Evolutionary conservation across 768 basidiomycete species (phyloP), one percentile per base, ranked within the genome.

Genomic region (Mycena latifolia): DNA sequence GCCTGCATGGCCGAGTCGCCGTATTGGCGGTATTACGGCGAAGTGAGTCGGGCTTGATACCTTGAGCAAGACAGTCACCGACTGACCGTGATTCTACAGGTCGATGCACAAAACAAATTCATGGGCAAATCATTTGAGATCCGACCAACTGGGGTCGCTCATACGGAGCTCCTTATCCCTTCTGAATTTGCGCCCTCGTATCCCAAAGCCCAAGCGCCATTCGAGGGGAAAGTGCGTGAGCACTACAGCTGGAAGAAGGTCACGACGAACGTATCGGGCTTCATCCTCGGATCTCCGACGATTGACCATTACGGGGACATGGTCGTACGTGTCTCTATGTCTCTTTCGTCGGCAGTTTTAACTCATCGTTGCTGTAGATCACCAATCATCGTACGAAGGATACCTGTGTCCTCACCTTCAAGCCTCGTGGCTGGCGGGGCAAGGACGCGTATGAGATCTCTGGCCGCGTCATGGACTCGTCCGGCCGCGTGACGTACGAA

Each of bases 221-320:
- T 70, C 14, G 73, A 80, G 64, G 85, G 85, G 45, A 88, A 87
- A 71, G 91, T 93, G 0, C 79, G 91, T 6, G 96, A 99, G 75
- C 96, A 98, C 77, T 99, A 94, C 75, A 92, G 88, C 47, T 97
- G 95, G 95, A 95, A 95, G 80, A 97, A 97, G 76, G 95, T 96
- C 33, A 95, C 92, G 14, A 95, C 93, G 39, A 92, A 88, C 63
- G 85, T 97, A 11, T 96, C 95, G 7, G 95, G 95, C 18, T 98
- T 99, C 75, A 96, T 99, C 67, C 83, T 97, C 24, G 97, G 97
- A 6, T 88, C 85, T 25, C 93, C 93, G 7, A 91, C 90, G 33
- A 95, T 95, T 68, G 94, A 95, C 72, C 94, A 95, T 80, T 95
- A 97, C 73, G 96, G 96, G 7, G 95, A 98, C 74, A 95, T 99